phyloP scores from a whole-genome alignment of 345 rosid species.

The Eucalyptus caleyi region DNA sequence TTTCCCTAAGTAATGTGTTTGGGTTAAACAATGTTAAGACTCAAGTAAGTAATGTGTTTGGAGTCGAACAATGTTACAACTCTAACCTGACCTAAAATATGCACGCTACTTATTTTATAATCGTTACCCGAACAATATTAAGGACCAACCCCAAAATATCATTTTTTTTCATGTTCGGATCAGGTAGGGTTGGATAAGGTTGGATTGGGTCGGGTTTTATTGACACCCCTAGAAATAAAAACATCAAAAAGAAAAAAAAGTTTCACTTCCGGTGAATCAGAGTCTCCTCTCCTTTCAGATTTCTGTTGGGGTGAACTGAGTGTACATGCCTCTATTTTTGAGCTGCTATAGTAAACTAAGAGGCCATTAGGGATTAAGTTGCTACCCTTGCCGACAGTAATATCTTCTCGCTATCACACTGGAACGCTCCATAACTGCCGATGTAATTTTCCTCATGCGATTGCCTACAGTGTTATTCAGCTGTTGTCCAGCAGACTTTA shows the following conservation, averaged over 20 bases:
- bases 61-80: too few species aligned
- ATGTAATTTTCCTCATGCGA: background rate
- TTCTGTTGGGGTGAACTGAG: background rate
- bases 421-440: background rate
- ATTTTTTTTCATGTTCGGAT: too few species aligned
- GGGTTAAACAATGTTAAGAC: too few species aligned
- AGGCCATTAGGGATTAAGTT: background rate
- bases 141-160: too few species aligned
- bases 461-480: background rate
- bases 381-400: background rate
- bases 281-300: background rate
- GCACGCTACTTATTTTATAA: too few species aligned
- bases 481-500: too few species aligned
- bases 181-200: accelerated
- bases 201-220: accelerated
- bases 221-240: too few species aligned
- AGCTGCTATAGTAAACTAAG: background rate
- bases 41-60: too few species aligned
- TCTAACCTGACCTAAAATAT: accelerated
- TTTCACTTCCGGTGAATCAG: background rate
- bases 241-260: background rate
- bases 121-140: too few species aligned
- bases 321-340: too few species aligned
- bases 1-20: too few species aligned
- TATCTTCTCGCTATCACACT: background rate